A percentile compares a stretch with the other conserved stretches of the same genome.
Evolutionary conservation across 768 basidiomycete genomes (phyloP).

Genomic region (Psilocybe tampanensis): DNA sequence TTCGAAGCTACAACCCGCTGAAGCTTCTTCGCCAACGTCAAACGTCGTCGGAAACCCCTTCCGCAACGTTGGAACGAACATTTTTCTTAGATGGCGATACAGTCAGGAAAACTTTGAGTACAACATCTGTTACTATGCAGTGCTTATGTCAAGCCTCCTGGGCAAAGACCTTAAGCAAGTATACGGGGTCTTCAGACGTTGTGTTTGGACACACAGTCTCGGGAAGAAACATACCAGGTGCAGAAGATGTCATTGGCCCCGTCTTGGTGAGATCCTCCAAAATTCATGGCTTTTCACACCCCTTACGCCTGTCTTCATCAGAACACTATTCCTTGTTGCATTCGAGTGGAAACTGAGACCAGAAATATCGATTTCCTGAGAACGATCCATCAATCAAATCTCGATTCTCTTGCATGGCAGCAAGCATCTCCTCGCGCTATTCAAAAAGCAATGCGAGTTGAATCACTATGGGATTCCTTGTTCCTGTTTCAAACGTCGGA

Average conservation of each 20-base stretch:
- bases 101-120: slow-evolving; percentile 20
- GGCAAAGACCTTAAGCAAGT: slow-evolving; percentile 26
- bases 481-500: slow-evolving; percentile 45
- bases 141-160: slow-evolving; percentile 35
- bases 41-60: neutral
- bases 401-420: slow-evolving; percentile 43
- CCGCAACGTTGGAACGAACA: slow-evolving; percentile 13
- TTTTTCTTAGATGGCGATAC: slow-evolving; percentile 12
- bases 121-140: slow-evolving; percentile 33
- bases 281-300: neutral
- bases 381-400: slow-evolving; percentile 38
- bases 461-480: slow-evolving; percentile 41
- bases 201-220: slow-evolving; percentile 51
- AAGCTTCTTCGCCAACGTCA: slow-evolving; percentile 14
- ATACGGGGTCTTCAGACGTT: slow-evolving; percentile 38
- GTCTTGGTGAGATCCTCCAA: slow-evolving; percentile 34
- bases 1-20: slow-evolving; percentile 24
- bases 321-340: slow-evolving; percentile 50
- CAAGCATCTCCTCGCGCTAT: slow-evolving; percentile 47
- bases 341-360: slow-evolving; percentile 27
- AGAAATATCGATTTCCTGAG: slow-evolving; percentile 36
- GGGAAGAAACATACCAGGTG: slow-evolving; percentile 40
- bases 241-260: slow-evolving; percentile 48
- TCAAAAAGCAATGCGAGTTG: slow-evolving; percentile 33
- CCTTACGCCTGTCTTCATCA: slow-evolving; percentile 16